These are phyloP conservation scores for Ascochyta pisi DNA, from an alignment of 2,329 filamentous ascomycete genomes.

Conservation along the genomic window DNA sequence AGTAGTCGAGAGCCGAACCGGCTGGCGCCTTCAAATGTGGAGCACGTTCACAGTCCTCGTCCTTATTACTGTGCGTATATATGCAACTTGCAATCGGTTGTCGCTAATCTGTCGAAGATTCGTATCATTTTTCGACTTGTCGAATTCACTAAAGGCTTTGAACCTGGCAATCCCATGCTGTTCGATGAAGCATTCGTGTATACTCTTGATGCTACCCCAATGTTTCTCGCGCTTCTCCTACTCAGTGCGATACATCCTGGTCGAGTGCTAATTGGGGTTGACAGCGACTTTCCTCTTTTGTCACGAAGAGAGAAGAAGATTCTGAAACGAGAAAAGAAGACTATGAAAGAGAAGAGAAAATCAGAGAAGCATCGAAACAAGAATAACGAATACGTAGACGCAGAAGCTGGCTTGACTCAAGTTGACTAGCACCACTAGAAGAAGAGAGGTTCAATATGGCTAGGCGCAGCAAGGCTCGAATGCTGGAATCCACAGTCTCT, in stretches of 20 bases:
- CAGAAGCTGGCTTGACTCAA: not conserved
- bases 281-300: conserved; percentile 31
- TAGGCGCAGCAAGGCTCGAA: not conserved
- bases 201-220: conserved; percentile 62
- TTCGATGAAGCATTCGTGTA: conserved; percentile 62
- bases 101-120: conserved; percentile 39
- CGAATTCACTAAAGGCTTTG: conserved; percentile 61
- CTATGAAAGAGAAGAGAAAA: conserved; percentile 27
- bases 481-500: not conserved
- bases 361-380: not conserved
- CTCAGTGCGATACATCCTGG: conserved; percentile 37
- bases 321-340: conserved; percentile 32
- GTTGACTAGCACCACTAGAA: not conserved
- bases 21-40: conserved; percentile 2
- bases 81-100: conserved; percentile 32
- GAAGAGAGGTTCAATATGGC: not conserved
- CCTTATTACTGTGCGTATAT: not conserved
- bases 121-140: conserved; percentile 67
- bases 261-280: conserved; percentile 28
- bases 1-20: not conserved
- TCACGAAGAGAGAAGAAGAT: conserved; percentile 33
- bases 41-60: conserved; percentile 1
- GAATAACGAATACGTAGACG: not conserved
- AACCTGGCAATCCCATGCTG: conserved; percentile 52
- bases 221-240: conserved; percentile 53